phyloP scores from a whole-genome alignment of 1,284 basidiomycete species.

The Neonothopanus nambi region DNA sequence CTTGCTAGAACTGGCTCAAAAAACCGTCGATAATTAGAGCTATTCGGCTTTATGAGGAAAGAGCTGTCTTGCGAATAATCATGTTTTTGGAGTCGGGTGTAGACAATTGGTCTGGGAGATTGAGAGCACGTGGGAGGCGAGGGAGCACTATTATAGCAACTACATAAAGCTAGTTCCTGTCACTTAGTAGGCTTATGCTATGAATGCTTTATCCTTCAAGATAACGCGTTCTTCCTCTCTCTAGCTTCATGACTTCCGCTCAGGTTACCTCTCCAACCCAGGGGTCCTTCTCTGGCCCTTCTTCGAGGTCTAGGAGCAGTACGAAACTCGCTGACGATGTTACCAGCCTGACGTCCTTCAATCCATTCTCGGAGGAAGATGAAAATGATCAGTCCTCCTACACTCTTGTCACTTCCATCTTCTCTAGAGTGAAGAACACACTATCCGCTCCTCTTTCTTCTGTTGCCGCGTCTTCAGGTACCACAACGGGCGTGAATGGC shows the following conservation, averaged over 20 bases:
- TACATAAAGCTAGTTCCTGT: neutral
- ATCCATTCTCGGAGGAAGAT: constrained; percentile 85
- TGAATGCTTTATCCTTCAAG: neutral
- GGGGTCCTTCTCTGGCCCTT: constrained; percentile 7
- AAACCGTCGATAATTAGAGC: too few relatives aligned
- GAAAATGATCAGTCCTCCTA: constrained; percentile 83
- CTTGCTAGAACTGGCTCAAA: too few relatives aligned
- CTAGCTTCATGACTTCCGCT: constrained; percentile 17
- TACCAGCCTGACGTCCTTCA: constrained; percentile 75
- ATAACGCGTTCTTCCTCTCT: constrained; percentile 21
- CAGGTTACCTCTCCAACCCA: constrained; percentile 5
- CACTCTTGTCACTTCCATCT: constrained; percentile 72
- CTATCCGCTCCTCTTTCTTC: constrained; percentile 64
- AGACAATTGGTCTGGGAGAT: too few relatives aligned
- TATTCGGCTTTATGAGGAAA: too few relatives aligned
- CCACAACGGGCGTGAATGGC: constrained; percentile 26
- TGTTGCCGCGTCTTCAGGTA: constrained; percentile 38
- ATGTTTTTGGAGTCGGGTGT: too few relatives aligned
- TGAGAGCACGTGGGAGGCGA: constrained; percentile 1
- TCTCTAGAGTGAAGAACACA: constrained; percentile 77
- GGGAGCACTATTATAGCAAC: neutral
- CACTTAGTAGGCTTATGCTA: too few relatives aligned
- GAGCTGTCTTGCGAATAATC: too few relatives aligned
- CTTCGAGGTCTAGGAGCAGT: constrained; percentile 60
- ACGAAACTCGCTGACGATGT: constrained; percentile 66